Percentiles rank a stretch among this genome's conserved stretches.
These are phyloP conservation scores for Magnaporthiopsis incrustans DNA, from an alignment of 2,329 filamentous ascomycete species.

Conservation along the genomic window DNA sequence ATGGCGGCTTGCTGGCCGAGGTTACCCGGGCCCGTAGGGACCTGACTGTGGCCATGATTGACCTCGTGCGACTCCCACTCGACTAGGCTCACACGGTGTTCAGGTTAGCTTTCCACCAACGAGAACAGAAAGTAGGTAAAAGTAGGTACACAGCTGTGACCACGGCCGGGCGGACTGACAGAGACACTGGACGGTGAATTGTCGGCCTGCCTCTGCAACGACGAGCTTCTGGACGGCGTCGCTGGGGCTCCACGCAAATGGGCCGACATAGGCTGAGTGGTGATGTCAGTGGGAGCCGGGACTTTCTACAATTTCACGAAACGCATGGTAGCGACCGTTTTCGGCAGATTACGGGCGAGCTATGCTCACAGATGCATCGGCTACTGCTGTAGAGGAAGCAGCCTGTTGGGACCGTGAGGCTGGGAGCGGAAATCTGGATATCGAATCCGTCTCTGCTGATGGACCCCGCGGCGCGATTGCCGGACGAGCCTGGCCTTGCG, in stretches of 20 bases:
- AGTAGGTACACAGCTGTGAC: neutral
- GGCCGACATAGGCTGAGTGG: neutral
- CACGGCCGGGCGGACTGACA: neutral
- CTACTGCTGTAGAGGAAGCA: neutral
- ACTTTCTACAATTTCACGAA: neutral
- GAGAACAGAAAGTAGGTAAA: neutral
- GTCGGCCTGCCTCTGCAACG: neutral
- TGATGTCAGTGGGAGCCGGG: neutral
- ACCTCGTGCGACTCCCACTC: neutral
- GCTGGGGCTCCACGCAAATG: neutral
- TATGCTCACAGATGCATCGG: neutral
- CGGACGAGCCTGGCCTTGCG: neutral
- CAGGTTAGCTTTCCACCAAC: neutral
- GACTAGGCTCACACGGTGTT: neutral
- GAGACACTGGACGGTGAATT: constrained; percentile 1
- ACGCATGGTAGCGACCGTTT: neutral
- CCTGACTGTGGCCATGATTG: neutral
- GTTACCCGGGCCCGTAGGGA: neutral
- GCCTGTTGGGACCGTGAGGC: neutral
- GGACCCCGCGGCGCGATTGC: neutral
- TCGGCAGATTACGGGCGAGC: too few species aligned
- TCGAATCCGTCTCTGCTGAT: neutral
- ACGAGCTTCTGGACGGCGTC: neutral
- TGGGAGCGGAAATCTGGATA: neutral
- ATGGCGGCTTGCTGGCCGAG: neutral